Percentiles rank a stretch among this genome's conserved stretches.
Conservation (phyloP, 2,329 filamentous ascomycete genomes). For the Pseudophaeomoniella oleicola region DNA sequence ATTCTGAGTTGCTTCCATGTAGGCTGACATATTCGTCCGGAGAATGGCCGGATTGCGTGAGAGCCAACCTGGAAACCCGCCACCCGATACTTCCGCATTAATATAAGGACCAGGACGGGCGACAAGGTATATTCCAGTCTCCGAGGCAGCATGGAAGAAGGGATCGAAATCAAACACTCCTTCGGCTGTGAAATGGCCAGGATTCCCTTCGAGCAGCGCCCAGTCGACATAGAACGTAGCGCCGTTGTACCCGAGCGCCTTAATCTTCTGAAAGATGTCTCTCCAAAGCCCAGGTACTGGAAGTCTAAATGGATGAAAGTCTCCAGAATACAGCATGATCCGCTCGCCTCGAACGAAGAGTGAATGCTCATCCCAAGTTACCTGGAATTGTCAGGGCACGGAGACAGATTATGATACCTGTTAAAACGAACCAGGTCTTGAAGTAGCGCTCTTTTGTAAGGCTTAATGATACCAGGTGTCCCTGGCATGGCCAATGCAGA, state of each 20-base stretch:
- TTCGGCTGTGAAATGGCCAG: conserved; percentile 52
- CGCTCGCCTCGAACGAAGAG: conserved; percentile 56
- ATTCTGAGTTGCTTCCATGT: conserved; percentile 51
- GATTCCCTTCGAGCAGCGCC: conserved; percentile 62
- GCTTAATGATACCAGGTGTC: too few relatives aligned
- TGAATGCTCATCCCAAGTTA: conserved; percentile 61
- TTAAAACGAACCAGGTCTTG: not conserved
- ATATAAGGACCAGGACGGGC: conserved; percentile 61
- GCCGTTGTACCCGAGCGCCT: conserved; percentile 62
- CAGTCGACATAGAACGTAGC: conserved; percentile 71
- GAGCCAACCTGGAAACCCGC: conserved; percentile 70
- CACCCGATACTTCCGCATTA: conserved; percentile 62
- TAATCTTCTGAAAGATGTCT: conserved; percentile 71
- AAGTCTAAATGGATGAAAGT: conserved; percentile 56
- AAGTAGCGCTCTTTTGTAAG: not conserved
- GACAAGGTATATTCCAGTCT: conserved; percentile 64
- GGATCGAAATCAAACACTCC: conserved; percentile 59
- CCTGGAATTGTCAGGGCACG: conserved; percentile 22
- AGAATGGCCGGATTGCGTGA: conserved; percentile 51
- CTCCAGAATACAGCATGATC: conserved; percentile 57
- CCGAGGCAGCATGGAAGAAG: conserved; percentile 60
- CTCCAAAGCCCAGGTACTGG: conserved; percentile 50
- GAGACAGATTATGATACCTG: not conserved
- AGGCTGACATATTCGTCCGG: conserved; percentile 48
- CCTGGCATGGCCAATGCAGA: too few relatives aligned